Percentiles rank a stretch among this genome's conserved stretches.
Evolutionary conservation across 192 early-diverging fungal species (phyloP).

Genomic region (Coemansia sp.): DNA sequence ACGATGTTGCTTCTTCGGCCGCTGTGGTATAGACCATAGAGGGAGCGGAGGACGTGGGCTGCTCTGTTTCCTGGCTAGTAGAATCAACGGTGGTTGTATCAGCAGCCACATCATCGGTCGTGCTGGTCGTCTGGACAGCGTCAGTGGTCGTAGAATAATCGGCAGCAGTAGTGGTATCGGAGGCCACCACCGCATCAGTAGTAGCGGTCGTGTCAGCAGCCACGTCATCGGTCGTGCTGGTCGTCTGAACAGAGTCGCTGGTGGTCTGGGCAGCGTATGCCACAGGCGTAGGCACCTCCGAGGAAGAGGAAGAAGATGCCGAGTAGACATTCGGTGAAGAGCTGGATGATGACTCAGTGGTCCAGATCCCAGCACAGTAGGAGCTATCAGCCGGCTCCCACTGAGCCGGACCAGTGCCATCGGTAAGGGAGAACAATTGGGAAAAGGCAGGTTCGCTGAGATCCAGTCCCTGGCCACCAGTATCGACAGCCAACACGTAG

Average conservation of each 20-base stretch:
- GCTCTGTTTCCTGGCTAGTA: not conserved
- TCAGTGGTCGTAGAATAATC: not conserved
- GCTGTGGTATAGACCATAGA: too few relatives aligned
- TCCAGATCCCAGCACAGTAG: slow-evolving; percentile 53
- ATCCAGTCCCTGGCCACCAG: slow-evolving; percentile 56
- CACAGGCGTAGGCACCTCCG: not conserved
- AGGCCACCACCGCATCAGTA: not conserved
- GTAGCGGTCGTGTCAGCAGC: not conserved
- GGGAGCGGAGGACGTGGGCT: not conserved
- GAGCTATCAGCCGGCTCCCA: slow-evolving; percentile 48
- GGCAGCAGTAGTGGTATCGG: too few relatives aligned
- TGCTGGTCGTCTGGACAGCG: too few relatives aligned
- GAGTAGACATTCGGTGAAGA: not conserved
- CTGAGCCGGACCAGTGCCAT: slow-evolving; percentile 49
- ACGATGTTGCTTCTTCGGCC: too few relatives aligned
- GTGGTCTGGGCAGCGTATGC: not conserved
- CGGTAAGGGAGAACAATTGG: slow-evolving; percentile 49
- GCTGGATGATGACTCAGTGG: slow-evolving; percentile 5
- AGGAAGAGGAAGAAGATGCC: not conserved
- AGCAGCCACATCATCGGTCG: not conserved
- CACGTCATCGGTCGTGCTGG: not conserved
- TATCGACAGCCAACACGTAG: slow-evolving; percentile 59
- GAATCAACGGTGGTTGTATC: not conserved
- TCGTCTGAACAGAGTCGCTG: too few relatives aligned
- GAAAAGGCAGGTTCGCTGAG: slow-evolving; percentile 55